Base-by-base conservation (phyloP, 805 yeast species). In the Maudiozyma saulgeensis region DNA sequence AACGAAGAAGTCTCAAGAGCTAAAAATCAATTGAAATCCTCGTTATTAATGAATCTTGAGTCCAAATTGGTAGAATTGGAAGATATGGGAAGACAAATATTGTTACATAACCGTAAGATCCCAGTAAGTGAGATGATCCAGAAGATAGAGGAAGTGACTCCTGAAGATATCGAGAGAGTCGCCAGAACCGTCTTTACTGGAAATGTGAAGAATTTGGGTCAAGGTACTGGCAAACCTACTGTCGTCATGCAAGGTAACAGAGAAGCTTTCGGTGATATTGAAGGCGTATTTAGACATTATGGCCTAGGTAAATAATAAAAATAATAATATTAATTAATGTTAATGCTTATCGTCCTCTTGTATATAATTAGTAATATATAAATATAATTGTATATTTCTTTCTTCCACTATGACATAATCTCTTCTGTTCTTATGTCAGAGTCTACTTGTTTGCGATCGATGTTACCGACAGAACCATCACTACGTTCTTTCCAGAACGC, bases 51-150 rank as follows among this genome's bases (percentile, higher is more conserved):
- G 96, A 91, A 90, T 60, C 75, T 90, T 44, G 99, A 93, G 67
- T 82, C 93, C 55, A 88, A 86, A 63, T 76, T 91, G 74, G 95
- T 95, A n/a, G 90, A 87, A 61, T 72, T 93, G 49, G 99, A 93
- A 68, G 99, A 93, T 61, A 74, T 90, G 68, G 98, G 98, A 13
- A 80, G 98, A 67, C 99, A 93, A 67, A 80, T 93, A 25, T 96
- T 87, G 67, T 79, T 87, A 43, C 88, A 85, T 62, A 87, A 88
- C 41, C 77, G 77, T 55, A 79, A 85, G 55, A 77, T 90, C 8
- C 80, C 86, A 13, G 82, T 88, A 8, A 70, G 73, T 34, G 96
- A 89, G 59, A 89, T 91, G 95, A 82, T 91, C 49, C 70, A 67
- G 6, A 80, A 81, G 59, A 88, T 93, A 53, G 89, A 85, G 51